Evolutionary conservation across 352 stramenopile genomes (phyloP).

Genomic region (Aphanomyces astaci): DNA sequence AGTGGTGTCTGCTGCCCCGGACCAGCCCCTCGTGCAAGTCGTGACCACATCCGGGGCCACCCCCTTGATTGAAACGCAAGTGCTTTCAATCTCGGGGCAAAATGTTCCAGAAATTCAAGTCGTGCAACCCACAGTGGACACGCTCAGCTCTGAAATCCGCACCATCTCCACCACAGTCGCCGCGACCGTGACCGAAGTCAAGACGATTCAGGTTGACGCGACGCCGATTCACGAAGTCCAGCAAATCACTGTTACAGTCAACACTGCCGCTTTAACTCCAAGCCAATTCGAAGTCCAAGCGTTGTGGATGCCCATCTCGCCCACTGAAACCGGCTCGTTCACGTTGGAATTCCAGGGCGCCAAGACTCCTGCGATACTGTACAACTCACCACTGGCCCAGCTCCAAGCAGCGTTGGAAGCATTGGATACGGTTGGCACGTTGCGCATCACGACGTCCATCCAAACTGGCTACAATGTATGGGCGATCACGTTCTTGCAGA

Average conservation of each 20-base stretch:
- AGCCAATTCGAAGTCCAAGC: constrained; percentile 9
- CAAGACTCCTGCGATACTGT: neutral
- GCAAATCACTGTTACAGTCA: constrained; percentile 15
- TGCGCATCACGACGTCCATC: neutral
- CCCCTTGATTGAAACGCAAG: constrained; percentile 42
- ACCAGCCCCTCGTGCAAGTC: constrained; percentile 40
- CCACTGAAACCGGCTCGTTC: neutral
- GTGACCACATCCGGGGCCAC: constrained; percentile 27
- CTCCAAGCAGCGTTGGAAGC: constrained; percentile 6
- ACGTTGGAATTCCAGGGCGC: constrained; percentile 5
- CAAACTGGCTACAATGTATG: neutral
- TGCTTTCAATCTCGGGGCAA: constrained; percentile 37
- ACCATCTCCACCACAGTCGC: constrained; percentile 14
- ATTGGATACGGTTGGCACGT: constrained; percentile 1
- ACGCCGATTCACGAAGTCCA: constrained; percentile 16
- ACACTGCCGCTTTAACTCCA: neutral
- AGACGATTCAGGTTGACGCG: constrained; percentile 9
- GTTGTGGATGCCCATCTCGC: neutral
- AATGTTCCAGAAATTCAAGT: constrained; percentile 35
- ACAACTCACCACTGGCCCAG: neutral
- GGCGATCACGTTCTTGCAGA: constrained; percentile 11
- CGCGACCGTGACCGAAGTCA: constrained; percentile 19
- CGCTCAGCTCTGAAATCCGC: constrained; percentile 2
- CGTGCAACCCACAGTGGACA: constrained; percentile 20
- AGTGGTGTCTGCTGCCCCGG: constrained; percentile 32